These are phyloP conservation scores for Solanum dulcamara DNA, from an alignment of 257 asterid genomes.

Conservation along the genomic window DNA sequence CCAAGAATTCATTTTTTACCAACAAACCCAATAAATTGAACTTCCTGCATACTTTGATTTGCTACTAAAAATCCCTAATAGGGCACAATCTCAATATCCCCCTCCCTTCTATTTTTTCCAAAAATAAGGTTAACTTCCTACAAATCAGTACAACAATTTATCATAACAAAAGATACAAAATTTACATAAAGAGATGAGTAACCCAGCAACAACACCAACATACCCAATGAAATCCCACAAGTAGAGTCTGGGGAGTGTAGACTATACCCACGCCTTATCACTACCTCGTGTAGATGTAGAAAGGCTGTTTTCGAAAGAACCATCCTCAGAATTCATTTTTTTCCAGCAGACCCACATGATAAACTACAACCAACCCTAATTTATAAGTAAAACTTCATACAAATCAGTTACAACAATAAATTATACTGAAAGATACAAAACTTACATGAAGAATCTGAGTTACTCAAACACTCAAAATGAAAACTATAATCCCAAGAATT, in stretches of 20 bases:
- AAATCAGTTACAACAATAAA: too few species aligned
- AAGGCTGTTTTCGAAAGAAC: not conserved
- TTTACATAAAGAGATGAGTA: not conserved
- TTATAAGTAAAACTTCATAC: too few species aligned
- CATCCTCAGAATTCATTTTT: too few species aligned
- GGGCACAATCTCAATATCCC: not conserved
- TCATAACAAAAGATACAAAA: not conserved
- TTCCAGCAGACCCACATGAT: not conserved
- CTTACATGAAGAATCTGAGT: too few species aligned
- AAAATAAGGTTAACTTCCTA: not conserved
- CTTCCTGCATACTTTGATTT: not conserved
- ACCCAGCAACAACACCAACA: not conserved
- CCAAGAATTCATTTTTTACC: not conserved
- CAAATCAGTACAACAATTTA: not conserved
- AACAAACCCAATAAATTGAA: not conserved
- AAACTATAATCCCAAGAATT: not conserved
- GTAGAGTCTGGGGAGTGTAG: rapidly evolving
- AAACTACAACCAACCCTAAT: not conserved
- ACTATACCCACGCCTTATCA: not conserved
- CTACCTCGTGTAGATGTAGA: not conserved
- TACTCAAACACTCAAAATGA: not conserved
- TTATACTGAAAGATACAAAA: too few species aligned
- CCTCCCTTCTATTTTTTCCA: not conserved
- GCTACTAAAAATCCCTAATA: not conserved
- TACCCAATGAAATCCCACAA: not conserved